Evolutionary conservation across 192 early-diverging fungal genomes (phyloP).

Genomic region (Lobosporangium transversale): DNA sequence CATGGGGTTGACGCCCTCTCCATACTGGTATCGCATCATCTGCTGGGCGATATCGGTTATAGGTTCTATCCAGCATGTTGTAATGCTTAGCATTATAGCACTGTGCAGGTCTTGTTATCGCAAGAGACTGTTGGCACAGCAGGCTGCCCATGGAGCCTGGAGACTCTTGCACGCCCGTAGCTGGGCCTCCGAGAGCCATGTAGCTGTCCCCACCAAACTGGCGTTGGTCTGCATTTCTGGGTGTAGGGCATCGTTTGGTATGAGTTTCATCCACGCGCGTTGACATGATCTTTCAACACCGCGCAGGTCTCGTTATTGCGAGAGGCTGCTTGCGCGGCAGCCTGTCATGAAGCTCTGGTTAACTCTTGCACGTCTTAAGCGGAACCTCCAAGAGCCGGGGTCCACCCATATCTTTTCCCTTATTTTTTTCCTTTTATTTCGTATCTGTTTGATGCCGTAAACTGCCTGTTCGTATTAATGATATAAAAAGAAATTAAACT

Average conservation of each 20-base stretch:
- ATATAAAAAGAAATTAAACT: background rate
- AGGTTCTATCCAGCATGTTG: constrained; percentile 24
- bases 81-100: constrained; percentile 19
- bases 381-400: constrained; percentile 19
- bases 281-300: constrained; percentile 13
- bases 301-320: constrained; percentile 23
- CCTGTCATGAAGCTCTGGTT: constrained; percentile 31
- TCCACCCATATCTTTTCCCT: constrained; percentile 15
- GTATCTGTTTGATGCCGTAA: constrained; percentile 16
- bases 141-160: constrained; percentile 15
- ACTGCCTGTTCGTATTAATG: constrained; percentile 13
- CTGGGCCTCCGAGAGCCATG: constrained; percentile 29
- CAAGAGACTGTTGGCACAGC: constrained; percentile 24
- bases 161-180: constrained; percentile 27
- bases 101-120: constrained; percentile 26
- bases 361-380: constrained; percentile 23
- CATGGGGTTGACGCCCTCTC: constrained; percentile 31
- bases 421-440: background rate
- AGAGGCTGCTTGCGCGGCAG: constrained; percentile 26
- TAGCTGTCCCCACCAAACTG: constrained; percentile 28
- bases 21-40: constrained; percentile 19
- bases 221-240: constrained; percentile 29
- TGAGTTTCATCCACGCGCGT: constrained; percentile 25
- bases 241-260: constrained; percentile 27
- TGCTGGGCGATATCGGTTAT: constrained; percentile 13